Percentiles rank a stretch among this genome's conserved stretches.
Evolutionary conservation across 2,329 filamentous ascomycete genomes (phyloP).

Genomic region (Trichoderma endophyticum): DNA sequence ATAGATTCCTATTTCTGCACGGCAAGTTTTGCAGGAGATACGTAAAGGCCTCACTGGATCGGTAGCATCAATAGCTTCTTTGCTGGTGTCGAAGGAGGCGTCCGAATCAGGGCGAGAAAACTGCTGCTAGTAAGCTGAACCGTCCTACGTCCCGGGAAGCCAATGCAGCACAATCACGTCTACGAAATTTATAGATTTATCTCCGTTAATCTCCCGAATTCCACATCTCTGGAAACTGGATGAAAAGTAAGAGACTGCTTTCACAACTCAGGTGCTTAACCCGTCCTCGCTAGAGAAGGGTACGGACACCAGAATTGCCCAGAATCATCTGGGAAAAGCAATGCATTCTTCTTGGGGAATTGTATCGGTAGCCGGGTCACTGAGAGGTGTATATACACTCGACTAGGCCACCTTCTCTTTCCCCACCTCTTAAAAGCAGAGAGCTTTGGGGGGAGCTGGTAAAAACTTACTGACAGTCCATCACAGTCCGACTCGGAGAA

Average conservation of each 20-base stretch:
- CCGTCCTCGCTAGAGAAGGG: conserved; percentile 41
- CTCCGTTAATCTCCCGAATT: conserved; percentile 50
- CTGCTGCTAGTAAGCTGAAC: conserved; percentile 32
- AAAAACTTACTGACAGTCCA: conserved; percentile 36
- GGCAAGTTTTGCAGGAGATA: conserved; percentile 47
- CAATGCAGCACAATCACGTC: neutral
- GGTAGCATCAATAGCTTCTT: conserved; percentile 27
- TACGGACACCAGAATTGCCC: conserved; percentile 28
- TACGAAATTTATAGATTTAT: conserved; percentile 36
- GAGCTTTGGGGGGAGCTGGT: neutral
- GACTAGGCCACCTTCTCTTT: conserved; percentile 63
- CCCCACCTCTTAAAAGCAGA: conserved; percentile 27
- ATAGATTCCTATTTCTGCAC: conserved; percentile 46
- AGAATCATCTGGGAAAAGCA: conserved; percentile 25
- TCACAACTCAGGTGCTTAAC: conserved; percentile 35
- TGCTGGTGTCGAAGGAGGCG: conserved; percentile 30
- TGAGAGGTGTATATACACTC: conserved; percentile 36
- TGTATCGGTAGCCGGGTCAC: conserved; percentile 66
- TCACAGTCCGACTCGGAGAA: conserved; percentile 65
- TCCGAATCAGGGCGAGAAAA: conserved; percentile 33
- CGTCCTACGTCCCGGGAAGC: neutral
- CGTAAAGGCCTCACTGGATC: conserved; percentile 33
- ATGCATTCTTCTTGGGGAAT: conserved; percentile 57
- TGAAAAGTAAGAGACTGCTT: conserved; percentile 42
- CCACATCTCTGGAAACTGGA: conserved; percentile 48